Evolutionary conservation across 768 basidiomycete genomes (phyloP).

Genomic region (Collybia nuda): DNA sequence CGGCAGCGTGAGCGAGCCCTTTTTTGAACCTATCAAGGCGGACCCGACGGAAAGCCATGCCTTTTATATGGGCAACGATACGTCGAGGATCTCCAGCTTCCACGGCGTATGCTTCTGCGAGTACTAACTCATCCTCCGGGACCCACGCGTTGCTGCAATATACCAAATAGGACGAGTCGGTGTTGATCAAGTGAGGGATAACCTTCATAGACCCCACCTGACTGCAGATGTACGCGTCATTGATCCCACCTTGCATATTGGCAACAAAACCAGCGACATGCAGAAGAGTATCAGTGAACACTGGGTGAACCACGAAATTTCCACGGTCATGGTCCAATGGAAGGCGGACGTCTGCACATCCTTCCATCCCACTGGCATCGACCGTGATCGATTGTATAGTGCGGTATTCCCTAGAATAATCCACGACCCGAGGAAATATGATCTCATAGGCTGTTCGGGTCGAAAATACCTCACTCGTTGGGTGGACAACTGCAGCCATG

Average conservation of each 20-base stretch:
- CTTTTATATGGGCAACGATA: slow-evolving; percentile 57
- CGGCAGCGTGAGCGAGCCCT: slow-evolving; percentile 36
- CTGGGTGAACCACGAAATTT: slow-evolving; percentile 44
- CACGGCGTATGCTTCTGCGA: slow-evolving; percentile 54
- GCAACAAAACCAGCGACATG: slow-evolving; percentile 72
- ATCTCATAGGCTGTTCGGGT: slow-evolving; percentile 61
- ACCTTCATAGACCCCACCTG: slow-evolving; percentile 49
- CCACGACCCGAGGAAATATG: slow-evolving; percentile 68
- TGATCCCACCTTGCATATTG: slow-evolving; percentile 49
- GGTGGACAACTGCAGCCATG: slow-evolving; percentile 27
- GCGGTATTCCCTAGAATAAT: slow-evolving; percentile 58
- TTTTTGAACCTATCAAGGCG: slow-evolving; percentile 48
- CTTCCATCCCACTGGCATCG: slow-evolving; percentile 45
- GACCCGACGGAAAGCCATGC: slow-evolving; percentile 59
- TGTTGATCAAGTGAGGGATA: slow-evolving; percentile 40
- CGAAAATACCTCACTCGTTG: slow-evolving; percentile 46
- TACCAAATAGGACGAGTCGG: slow-evolving; percentile 43
- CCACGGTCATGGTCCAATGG: slow-evolving; percentile 28
- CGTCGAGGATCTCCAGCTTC: slow-evolving; percentile 29
- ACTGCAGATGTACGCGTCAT: slow-evolving; percentile 65
- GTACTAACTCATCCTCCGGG: slow-evolving; percentile 41
- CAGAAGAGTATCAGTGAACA: slow-evolving; percentile 67
- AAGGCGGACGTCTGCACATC: slow-evolving; percentile 48
- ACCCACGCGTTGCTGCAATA: slow-evolving; percentile 49
- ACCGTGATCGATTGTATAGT: slow-evolving; percentile 57